phyloP scores from a whole-genome alignment of 768 basidiomycete species.

The Boletus fagicola region DNA sequence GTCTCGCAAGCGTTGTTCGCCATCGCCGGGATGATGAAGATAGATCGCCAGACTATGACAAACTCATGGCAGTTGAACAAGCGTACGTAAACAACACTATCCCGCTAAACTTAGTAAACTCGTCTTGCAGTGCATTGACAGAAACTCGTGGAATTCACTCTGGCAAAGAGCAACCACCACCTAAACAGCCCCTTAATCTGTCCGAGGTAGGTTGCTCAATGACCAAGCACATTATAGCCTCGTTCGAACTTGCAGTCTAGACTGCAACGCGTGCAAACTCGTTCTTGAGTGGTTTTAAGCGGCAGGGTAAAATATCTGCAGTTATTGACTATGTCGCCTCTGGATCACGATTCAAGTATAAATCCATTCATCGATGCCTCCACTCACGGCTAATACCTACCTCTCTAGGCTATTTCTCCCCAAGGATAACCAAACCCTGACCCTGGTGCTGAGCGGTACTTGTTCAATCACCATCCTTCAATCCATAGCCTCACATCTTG shows the following conservation, averaged over 20 bases:
- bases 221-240: not conserved
- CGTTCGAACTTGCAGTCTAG: slow-evolving; percentile 35
- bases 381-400: not conserved
- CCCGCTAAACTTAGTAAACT: slow-evolving; percentile 3
- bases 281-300: slow-evolving; percentile 90
- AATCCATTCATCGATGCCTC: slow-evolving; percentile 4
- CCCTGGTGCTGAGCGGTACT: slow-evolving; percentile 83
- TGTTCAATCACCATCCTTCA: not conserved
- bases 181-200: slow-evolving; percentile 83
- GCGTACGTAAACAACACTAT: slow-evolving; percentile 50
- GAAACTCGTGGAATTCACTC: slow-evolving; percentile 88
- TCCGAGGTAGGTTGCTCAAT: slow-evolving; percentile 64
- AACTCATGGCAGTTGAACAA: slow-evolving; percentile 93
- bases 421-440: slow-evolving; percentile 91
- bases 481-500: slow-evolving; percentile 8
- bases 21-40: slow-evolving; percentile 96
- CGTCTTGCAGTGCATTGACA: slow-evolving; percentile 58
- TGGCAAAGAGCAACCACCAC: slow-evolving; percentile 79
- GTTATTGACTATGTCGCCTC: slow-evolving; percentile 92
- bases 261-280: slow-evolving; percentile 72
- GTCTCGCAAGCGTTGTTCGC: slow-evolving; percentile 83
- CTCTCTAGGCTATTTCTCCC: slow-evolving; percentile 68
- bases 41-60: slow-evolving; percentile 93
- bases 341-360: slow-evolving; percentile 92
- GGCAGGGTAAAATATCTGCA: slow-evolving; percentile 77